Evolutionary conservation across 176 grass and related monocot species (phyloP), one percentile per base, ranked within the genome.

Genomic region (Poa pratensis): DNA sequence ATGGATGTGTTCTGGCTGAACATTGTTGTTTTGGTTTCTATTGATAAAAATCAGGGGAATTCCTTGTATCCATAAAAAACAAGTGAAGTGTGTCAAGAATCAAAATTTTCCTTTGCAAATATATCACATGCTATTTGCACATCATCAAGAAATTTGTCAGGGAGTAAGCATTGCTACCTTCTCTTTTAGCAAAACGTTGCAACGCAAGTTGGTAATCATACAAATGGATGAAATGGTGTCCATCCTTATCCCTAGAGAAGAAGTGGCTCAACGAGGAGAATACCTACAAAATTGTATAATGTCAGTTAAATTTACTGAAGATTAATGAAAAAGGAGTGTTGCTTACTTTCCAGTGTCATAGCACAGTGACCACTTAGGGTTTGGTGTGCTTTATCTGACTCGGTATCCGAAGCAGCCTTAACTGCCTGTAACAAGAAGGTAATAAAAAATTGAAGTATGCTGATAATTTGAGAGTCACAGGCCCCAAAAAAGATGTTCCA

Each of bases 141-240:
- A 59, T 23, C 18, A 75, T 53, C 16, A 75, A 16, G 20, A 83
- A 80, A 18, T 2, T 42, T 87, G 39, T 22, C 26, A 52, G 5
- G 63, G 16, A 69, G 66, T 64, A 82, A 52, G 43, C 81, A 42
- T 75, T 82, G 84, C 74, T 87, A 82, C 82, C 80, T 93, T 95
- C 93, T 89, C 93, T 89, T 82, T 93, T 83, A 76, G 82, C 87
- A 93, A 89, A 92, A 30, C 73, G 81, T 75, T 94, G 96, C 80
- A 98, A 90, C 19, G 91, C 91, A 85, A 98, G 96, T 73, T 98
- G 96, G 78, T 98, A 98, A 84, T 98, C 96, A 87, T 78, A 82
- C 26, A 75, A 84, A 90, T 93, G 46, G 13, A 10, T 49, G 46
- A 49, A 49, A 49, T 15, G 79, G 52, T 60, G 57, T 43, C 89